Percentiles rank a stretch among this genome's conserved stretches.
These are phyloP conservation scores for Tetracladium marchalianum DNA, from an alignment of 495 filamentous ascomycete genomes.

Conservation along the genomic window DNA sequence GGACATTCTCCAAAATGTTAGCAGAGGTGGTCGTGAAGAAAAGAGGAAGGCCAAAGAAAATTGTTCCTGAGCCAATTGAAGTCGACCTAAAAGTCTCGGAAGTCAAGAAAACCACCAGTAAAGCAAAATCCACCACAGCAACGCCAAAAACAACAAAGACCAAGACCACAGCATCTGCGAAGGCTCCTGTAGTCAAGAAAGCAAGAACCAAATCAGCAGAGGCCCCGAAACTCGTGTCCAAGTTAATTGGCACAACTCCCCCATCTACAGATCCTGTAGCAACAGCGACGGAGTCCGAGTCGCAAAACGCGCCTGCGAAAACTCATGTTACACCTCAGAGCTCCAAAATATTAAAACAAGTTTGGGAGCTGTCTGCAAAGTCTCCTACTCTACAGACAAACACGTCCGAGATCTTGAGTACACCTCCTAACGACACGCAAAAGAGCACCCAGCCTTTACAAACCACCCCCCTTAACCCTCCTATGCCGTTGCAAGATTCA, in stretches of 20 bases:
- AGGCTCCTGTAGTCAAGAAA: neutral
- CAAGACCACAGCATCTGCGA: conserved; percentile 5
- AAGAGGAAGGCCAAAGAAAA: conserved; percentile 21
- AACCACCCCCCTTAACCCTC: neutral
- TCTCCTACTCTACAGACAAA: neutral
- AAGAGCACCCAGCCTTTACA: neutral
- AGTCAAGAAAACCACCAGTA: conserved; percentile 7
- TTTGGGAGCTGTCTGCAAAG: conserved; percentile 11
- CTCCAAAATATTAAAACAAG: conserved; percentile 13
- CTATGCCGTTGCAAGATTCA: neutral
- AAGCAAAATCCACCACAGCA: conserved; percentile 15
- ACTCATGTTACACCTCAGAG: conserved; percentile 6
- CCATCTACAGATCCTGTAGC: neutral
- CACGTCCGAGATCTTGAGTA: neutral
- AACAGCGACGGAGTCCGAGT: neutral
- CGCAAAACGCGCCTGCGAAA: neutral
- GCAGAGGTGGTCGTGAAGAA: conserved; percentile 17
- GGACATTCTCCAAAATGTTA: conserved; percentile 10
- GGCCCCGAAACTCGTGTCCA: neutral
- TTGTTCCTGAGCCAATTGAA: conserved; percentile 14
- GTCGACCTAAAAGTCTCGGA: conserved; percentile 3
- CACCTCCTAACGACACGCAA: neutral
- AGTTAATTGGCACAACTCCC: neutral
- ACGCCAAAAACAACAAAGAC: conserved; percentile 4
- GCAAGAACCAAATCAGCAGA: neutral